Evolutionary conservation across 1,139 yeast species (phyloP).

Genomic region (Hanseniaspora gamundiae): DNA sequence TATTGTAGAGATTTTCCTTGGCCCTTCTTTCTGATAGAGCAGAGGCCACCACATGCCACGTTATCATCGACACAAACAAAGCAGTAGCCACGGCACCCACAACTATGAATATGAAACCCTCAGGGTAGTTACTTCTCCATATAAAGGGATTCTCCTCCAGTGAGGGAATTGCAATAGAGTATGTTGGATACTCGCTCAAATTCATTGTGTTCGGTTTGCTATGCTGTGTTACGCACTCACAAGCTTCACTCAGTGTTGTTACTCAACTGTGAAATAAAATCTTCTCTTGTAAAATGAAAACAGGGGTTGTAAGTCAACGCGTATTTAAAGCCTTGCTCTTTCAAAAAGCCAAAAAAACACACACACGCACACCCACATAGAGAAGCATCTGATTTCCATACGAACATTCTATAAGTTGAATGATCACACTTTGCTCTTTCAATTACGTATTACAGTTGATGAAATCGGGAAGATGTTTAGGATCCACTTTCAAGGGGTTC

Average conservation of each 20-base stretch:
- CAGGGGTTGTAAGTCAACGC: too few relatives aligned
- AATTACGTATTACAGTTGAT: conserved; percentile 1
- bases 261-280: too few relatives aligned
- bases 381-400: too few relatives aligned
- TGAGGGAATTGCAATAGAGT: conserved; percentile 33
- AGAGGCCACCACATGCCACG: background rate
- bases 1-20: background rate
- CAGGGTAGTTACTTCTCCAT: conserved; percentile 37
- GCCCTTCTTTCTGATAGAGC: conserved; percentile 4
- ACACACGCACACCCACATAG: too few relatives aligned
- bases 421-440: background rate
- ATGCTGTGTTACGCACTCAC: too few relatives aligned
- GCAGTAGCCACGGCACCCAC: conserved; percentile 56
- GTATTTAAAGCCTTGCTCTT: too few relatives aligned
- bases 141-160: conserved; percentile 50
- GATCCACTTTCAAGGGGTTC: conserved; percentile 4
- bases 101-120: conserved; percentile 72
- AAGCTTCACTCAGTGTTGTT: too few relatives aligned
- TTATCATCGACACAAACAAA: background rate
- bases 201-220: too few relatives aligned
- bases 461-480: conserved; percentile 4
- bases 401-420: too few relatives aligned
- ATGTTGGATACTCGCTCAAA: too few relatives aligned
- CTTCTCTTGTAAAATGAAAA: too few relatives aligned
- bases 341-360: too few relatives aligned